Evolutionary conservation across 345 rosid genomes (phyloP).

Genomic region (Populus deltoides): DNA sequence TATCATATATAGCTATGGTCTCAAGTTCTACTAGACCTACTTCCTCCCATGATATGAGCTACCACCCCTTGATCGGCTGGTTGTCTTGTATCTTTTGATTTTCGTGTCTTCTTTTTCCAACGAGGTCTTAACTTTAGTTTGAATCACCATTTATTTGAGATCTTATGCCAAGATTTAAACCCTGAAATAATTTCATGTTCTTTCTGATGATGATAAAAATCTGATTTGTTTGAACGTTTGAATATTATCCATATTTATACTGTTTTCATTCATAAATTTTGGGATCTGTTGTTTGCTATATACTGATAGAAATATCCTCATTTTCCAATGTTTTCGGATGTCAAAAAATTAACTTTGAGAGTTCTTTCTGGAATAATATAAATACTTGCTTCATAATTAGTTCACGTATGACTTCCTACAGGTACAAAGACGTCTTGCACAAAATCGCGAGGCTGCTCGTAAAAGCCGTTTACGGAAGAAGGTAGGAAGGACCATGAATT

Average conservation of each 20-base stretch:
- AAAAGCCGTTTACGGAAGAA: conserved; percentile 95
- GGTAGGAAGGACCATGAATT: conserved; percentile 36
- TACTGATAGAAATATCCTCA: neutral
- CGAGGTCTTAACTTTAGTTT: neutral
- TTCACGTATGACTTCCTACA: conserved; percentile 19
- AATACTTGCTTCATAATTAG: neutral
- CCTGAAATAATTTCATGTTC: neutral
- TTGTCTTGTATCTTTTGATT: neutral
- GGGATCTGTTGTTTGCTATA: neutral
- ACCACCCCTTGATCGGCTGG: no score
- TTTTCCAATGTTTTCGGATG: neutral
- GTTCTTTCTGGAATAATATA: neutral
- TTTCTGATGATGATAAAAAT: neutral
- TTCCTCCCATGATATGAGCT: no score
- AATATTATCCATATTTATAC: neutral
- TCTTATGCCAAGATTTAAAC: neutral
- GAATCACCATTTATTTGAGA: neutral
- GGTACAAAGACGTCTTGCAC: conserved; percentile 93
- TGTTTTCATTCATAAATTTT: neutral
- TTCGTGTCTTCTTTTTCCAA: neutral
- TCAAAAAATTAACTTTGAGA: neutral
- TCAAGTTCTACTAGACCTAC: neutral
- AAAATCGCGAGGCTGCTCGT: conserved; percentile 97
- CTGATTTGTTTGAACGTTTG: neutral
- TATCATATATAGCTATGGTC: neutral